Evolutionary conservation across 2,329 filamentous ascomycete species (phyloP), one percentile per base, ranked within the genome.

Genomic region (Cladosporium phlei): DNA sequence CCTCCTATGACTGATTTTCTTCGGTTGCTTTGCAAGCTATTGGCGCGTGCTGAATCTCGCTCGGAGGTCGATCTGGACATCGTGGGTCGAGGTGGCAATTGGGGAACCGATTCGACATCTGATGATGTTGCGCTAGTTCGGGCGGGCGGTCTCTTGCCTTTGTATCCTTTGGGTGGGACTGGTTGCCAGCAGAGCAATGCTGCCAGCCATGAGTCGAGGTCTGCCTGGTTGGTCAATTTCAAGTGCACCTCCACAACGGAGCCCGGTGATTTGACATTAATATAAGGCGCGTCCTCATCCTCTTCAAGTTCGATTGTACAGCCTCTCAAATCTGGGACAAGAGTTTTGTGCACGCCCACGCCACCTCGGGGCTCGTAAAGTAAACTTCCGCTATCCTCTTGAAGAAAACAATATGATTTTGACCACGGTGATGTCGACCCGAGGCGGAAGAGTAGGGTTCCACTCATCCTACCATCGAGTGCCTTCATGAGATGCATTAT

Each of bases 161-260:
- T 67, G 12, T 77, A 69, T 10, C 74, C 74, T 9, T 75, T 73
- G 1, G 82, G 80, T 19, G 79, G 78, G 49, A 88, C 73, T 53
- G 88, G 85, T 63, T 89, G 85, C 87, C 87, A 93, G 61, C 84
- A 88, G 24, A 91, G 72, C 34, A 93, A 66, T 6, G 86, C 86
- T 11, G 87, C 87, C 47, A 90, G 78, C 87, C 87, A 93, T 17
- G 83, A 73, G 56, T 91, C 85, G 54, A 84, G 79, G 58, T 91
- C 85, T 16, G 82, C 77, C 24, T 76, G 66, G 2, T 76, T 74
- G 7, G 78, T 64, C 11, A 87, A 84, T 27, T 82, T 77, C 48
- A 93, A 68, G 45, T 85, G 70, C 33, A 88, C 69, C 53, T 86
- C 77, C 30, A 87, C 69, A 52, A 85, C 77, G 19, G 80, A 64